A percentile compares a stretch with the other conserved stretches of the same genome.
Conservation (phyloP, 169 alveolate genomes). For the Plasmodium knowlesi region DNA sequence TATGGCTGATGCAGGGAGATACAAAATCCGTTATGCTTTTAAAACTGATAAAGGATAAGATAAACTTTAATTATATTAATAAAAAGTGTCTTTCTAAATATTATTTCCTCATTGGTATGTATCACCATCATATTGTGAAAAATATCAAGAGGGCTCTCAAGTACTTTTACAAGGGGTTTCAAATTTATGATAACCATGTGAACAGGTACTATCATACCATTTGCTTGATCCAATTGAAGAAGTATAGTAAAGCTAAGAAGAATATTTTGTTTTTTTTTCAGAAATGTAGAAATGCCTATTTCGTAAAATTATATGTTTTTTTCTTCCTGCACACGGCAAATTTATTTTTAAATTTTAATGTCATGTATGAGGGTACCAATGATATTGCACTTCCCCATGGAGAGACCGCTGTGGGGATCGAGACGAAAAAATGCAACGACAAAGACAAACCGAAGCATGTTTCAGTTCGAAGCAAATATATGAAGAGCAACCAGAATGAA, state of each 20-base stretch:
- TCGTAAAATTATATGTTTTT: slow-evolving; percentile 39
- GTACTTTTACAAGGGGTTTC: slow-evolving; percentile 39
- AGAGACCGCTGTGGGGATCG: background rate
- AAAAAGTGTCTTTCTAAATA: slow-evolving; percentile 40
- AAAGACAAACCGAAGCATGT: background rate
- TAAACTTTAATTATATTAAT: slow-evolving; percentile 41
- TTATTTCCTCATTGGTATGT: slow-evolving; percentile 61
- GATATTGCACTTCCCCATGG: background rate
- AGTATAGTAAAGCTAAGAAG: slow-evolving; percentile 51
- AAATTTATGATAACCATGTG: slow-evolving; percentile 26
- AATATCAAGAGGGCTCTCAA: slow-evolving; percentile 39
- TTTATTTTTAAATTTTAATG: slow-evolving; percentile 56
- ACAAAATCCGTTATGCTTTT: slow-evolving; percentile 3
- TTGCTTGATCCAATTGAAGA: slow-evolving; percentile 34
- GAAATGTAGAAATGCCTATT: slow-evolving; percentile 52
- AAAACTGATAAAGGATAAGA: slow-evolving; percentile 60
- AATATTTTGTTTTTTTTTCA: slow-evolving; percentile 7
- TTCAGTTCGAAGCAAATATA: slow-evolving; percentile 10
- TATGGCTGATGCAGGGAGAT: slow-evolving; percentile 61
- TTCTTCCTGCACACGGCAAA: slow-evolving; percentile 55
- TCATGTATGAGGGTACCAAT: background rate
- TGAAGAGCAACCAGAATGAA: background rate
- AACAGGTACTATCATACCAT: slow-evolving; percentile 44
- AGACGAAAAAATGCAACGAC: too few species aligned
- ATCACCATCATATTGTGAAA: slow-evolving; percentile 36